phyloP scores from a whole-genome alignment of 495 filamentous ascomycete species.

The Trichodelitschia bisporula region DNA sequence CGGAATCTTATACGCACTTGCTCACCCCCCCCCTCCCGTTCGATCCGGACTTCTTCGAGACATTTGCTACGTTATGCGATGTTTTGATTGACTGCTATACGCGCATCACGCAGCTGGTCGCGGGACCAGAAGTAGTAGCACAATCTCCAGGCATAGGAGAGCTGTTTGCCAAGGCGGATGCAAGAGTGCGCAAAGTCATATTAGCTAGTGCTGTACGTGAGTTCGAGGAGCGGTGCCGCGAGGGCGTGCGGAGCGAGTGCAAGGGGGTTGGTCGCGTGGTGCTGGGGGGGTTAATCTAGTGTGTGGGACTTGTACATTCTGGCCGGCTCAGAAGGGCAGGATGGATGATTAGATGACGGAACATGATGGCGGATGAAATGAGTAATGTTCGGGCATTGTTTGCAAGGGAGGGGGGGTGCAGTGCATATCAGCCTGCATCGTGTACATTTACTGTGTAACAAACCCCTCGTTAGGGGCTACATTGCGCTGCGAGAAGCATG shows the following conservation, averaged over 20 bases:
- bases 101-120: conserved; percentile 44
- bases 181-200: conserved; percentile 61
- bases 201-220: conserved; percentile 66
- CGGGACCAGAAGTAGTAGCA: conserved; percentile 36
- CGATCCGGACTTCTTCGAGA: conserved; percentile 92
- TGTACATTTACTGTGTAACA: no score
- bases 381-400: no score
- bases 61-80: conserved; percentile 92
- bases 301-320: no score
- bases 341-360: no score
- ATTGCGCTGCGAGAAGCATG: no score
- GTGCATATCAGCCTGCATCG: no score
- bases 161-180: conserved; percentile 73
- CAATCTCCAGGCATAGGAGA: conserved; percentile 45
- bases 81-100: conserved; percentile 83
- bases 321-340: no score
- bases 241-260: conserved; percentile 51
- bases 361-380: no score
- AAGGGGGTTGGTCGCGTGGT: conserved; percentile 70
- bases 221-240: conserved; percentile 69
- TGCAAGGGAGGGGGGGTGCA: no score
- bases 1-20: conserved; percentile 73
- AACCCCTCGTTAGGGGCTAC: no score
- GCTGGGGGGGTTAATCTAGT: conserved; percentile 68
- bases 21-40: conserved; percentile 85